Evolutionary conservation across 2,329 filamentous ascomycete species (phyloP).

Genomic region (Fusarium nodosum): DNA sequence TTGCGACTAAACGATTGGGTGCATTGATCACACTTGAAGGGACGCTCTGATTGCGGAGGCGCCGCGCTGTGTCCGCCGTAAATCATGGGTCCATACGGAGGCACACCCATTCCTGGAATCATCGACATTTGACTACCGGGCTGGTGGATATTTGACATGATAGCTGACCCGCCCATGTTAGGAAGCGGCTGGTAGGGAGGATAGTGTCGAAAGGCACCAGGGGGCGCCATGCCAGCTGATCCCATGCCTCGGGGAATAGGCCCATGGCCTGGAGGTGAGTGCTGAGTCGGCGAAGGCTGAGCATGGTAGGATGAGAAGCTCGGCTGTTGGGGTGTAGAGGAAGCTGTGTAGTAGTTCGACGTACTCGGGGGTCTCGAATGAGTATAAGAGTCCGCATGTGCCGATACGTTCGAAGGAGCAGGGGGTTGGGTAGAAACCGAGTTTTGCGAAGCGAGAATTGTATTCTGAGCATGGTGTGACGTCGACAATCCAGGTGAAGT

Average conservation of each 20-base stretch:
- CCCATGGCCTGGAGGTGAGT: constrained; percentile 62
- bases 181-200: constrained; percentile 66
- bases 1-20: constrained; percentile 95
- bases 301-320: constrained; percentile 61
- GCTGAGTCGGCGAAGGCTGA: constrained; percentile 56
- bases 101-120: constrained; percentile 70
- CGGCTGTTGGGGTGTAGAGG: constrained; percentile 62
- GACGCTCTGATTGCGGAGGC: constrained; percentile 75
- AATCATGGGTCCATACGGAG: constrained; percentile 71
- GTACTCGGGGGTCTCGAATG: constrained; percentile 67
- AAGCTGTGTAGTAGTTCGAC: constrained; percentile 71
- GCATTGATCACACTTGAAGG: constrained; percentile 95
- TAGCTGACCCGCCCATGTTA: constrained; percentile 73
- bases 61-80: constrained; percentile 68
- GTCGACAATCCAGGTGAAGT: constrained; percentile 50
- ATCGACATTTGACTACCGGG: constrained; percentile 80
- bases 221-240: constrained; percentile 59
- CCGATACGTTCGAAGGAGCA: constrained; percentile 65
- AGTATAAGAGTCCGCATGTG: constrained; percentile 70
- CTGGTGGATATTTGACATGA: constrained; percentile 83
- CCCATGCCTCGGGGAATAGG: constrained; percentile 58
- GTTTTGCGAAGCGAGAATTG: constrained; percentile 49
- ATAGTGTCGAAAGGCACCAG: constrained; percentile 66
- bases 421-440: constrained; percentile 59
- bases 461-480: constrained; percentile 49